A percentile compares a stretch with the other conserved stretches of the same genome.
These are phyloP conservation scores for Metschnikowia chrysomelidarum DNA, from an alignment of 805 yeast genomes.

Conservation along the genomic window DNA sequence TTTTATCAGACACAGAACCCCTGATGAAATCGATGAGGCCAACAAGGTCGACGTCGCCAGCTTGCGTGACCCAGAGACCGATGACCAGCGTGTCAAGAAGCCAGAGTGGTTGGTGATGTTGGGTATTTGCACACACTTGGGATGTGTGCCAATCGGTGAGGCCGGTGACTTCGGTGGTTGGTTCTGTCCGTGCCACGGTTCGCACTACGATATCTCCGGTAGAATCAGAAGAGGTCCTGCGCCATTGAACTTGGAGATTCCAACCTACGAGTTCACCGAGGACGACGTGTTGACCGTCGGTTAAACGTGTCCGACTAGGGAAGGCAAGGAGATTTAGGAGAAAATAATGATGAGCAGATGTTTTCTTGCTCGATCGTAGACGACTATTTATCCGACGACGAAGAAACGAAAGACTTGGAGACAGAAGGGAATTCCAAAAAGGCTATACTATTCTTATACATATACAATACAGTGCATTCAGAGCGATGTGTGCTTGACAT, in stretches of 20 bases:
- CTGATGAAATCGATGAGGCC: constrained; percentile 92
- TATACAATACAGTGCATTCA: constrained; percentile 13
- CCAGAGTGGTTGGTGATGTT: constrained; percentile 99
- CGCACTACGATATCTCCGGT: constrained; percentile 99
- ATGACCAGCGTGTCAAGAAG: constrained; percentile 88
- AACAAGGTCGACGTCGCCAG: constrained; percentile 69
- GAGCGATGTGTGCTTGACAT: no score
- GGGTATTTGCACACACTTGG: constrained; percentile 99
- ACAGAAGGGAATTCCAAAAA: not conserved
- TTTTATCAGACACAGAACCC: constrained; percentile 97
- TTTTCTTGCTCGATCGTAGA: no score
- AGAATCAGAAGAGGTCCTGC: constrained; percentile 99
- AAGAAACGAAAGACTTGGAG: constrained; percentile 2
- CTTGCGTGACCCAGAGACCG: constrained; percentile 93
- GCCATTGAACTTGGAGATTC: constrained; percentile 97
- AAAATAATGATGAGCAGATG: not conserved
- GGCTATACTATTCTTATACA: constrained; percentile 8
- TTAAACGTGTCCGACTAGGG: constrained; percentile 37
- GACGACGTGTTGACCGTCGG: constrained; percentile 86
- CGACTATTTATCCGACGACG: no score
- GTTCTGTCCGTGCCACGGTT: constrained; percentile 99
- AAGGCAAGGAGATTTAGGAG: not conserved
- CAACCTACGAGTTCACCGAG: constrained; percentile 77
- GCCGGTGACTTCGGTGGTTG: constrained; percentile 99
- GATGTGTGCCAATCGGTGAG: constrained; percentile 99